phyloP scores from a whole-genome alignment of 2,329 filamentous ascomycete genomes.

The Metarhizium robertsii region DNA sequence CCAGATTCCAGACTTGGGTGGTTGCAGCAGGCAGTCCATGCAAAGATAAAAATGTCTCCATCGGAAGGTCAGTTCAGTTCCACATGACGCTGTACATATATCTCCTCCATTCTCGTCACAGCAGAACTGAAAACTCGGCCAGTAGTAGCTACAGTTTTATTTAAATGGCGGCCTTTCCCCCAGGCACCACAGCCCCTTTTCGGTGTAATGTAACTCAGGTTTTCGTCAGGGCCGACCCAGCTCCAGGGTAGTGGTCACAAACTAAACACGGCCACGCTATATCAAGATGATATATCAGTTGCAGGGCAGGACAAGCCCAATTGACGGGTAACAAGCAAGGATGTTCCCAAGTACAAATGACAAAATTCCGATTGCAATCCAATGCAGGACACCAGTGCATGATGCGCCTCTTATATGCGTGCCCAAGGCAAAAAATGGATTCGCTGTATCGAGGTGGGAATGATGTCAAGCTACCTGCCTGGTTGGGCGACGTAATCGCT shows the following conservation, averaged over 20 bases:
- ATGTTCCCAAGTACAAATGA: background rate
- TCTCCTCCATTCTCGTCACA: no score
- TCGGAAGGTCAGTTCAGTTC: no score
- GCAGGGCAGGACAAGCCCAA: background rate
- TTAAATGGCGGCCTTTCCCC: no score
- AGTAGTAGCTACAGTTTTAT: no score
- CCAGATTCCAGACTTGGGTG: no score
- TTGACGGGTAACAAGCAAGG: background rate
- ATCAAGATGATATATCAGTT: background rate
- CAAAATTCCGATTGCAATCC: background rate
- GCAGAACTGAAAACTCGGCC: no score
- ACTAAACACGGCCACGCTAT: background rate
- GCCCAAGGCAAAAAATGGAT: background rate
- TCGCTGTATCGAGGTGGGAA: background rate
- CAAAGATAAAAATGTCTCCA: no score
- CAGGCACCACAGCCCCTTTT: background rate
- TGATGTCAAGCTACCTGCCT: background rate
- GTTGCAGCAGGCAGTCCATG: no score
- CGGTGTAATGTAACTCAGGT: background rate
- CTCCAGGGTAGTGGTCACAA: background rate
- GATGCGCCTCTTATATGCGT: background rate
- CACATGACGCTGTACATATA: no score
- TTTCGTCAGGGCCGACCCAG: background rate
- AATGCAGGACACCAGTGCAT: conserved; percentile 1
- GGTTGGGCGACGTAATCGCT: background rate